Evolutionary conservation across 768 basidiomycete genomes (phyloP), one percentile per base, ranked within the genome.

Genomic region (Rhizopogon vesiculosus): DNA sequence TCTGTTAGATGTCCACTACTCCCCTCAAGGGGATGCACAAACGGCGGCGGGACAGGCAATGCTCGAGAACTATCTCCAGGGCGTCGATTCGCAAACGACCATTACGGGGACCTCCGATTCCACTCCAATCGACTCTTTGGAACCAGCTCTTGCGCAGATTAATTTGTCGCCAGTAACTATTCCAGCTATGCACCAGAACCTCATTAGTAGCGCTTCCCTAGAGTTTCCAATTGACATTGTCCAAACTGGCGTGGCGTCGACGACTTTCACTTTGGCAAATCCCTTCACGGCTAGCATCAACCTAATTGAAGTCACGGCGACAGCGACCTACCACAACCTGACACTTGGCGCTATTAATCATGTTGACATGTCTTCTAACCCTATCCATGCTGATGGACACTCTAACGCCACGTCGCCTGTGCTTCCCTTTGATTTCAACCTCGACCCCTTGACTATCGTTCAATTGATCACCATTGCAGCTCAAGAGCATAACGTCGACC

Each of bases 261-360:
- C 80, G 5, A 70, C 79, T 1, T 86, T 89, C 63, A 74, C 70
- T 0, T 73, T 90, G 29, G 70, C 74, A 18, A 87, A 90, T 62
- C 86, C 86, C 0, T 90, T 90, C 70, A 87, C 85, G 0, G 85
- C 87, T 16, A 81, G 80, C 63, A 81, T 90, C 66, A 85, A 83
- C 64, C 67, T 90, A 15, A 64, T 85, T n/a, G 65, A 72, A 44
- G 68, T 89, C 16, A 70, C 68, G 2, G 79, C 86, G 1, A 78
- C 69, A 5, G 87, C 81, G 0, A 78, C 75, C 0, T 86, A 78
- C 72, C 75, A 79, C 19, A 76, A 74, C 45, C 63, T 89, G 42
- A 76, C 76, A 1, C 65, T 90, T 10, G 86, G 87, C 3, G 74
- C 63, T n/a, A 83, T 88, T 55, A 73, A 83, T 39, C 73, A 76